Percentiles rank a stretch among this genome's conserved stretches.
phyloP scores from a whole-genome alignment of 306 rosid genomes.

The Ceratonia siliqua region DNA sequence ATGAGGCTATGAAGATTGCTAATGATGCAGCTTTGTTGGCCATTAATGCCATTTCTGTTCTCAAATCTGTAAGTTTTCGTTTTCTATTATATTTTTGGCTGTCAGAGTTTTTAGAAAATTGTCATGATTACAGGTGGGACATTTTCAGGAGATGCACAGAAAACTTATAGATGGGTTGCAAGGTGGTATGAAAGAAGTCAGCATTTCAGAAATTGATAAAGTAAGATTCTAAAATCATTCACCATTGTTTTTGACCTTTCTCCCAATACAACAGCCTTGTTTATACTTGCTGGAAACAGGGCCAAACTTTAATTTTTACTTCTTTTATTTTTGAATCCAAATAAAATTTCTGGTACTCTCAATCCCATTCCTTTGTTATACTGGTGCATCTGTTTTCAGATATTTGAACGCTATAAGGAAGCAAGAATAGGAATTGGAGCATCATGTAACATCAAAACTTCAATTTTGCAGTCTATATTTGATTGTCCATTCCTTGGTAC shows the following conservation, averaged over 20 bases:
- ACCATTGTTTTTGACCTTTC: slow-evolving; percentile 8
- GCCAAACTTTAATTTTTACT: slow-evolving; percentile 16
- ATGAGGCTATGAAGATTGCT: slow-evolving; percentile 91
- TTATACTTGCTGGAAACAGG: slow-evolving; percentile 18
- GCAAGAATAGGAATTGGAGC: slow-evolving; percentile 94
- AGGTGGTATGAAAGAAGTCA: slow-evolving; percentile 46
- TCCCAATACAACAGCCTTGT: neutral
- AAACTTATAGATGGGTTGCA: slow-evolving; percentile 54
- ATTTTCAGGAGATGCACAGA: slow-evolving; percentile 62
- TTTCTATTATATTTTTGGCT: slow-evolving; percentile 30
- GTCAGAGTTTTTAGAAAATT: slow-evolving; percentile 24
- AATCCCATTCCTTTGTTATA: slow-evolving; percentile 34
- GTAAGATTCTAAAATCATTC: slow-evolving; percentile 50
- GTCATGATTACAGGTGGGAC: slow-evolving; percentile 37
- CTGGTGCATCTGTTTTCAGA: slow-evolving; percentile 54
- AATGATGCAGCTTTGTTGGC: slow-evolving; percentile 90
- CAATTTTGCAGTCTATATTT: slow-evolving; percentile 66
- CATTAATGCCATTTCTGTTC: slow-evolving; percentile 65
- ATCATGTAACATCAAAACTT: slow-evolving; percentile 68
- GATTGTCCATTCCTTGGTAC: slow-evolving; percentile 87
- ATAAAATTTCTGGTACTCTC: slow-evolving; percentile 24
- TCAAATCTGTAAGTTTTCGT: slow-evolving; percentile 71
- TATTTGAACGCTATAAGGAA: slow-evolving; percentile 66
- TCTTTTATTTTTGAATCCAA: slow-evolving; percentile 6
- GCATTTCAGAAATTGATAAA: slow-evolving; percentile 54